These are phyloP conservation scores for Berkeleyomyces basicola DNA, from an alignment of 2,329 filamentous ascomycete species.

Conservation along the genomic window DNA sequence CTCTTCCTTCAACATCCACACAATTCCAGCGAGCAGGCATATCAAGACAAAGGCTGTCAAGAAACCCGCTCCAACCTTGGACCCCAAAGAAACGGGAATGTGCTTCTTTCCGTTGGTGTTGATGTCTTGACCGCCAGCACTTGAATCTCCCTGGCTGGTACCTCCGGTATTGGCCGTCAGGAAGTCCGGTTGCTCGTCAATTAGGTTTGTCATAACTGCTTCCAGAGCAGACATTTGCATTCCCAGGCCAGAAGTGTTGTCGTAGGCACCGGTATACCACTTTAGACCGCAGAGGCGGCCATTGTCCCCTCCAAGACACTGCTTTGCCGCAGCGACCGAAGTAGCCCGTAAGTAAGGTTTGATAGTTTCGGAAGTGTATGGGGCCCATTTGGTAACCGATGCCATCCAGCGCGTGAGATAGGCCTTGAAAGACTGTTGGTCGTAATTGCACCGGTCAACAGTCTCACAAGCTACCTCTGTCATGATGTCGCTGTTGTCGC, in stretches of 20 bases:
- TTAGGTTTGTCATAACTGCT: constrained; percentile 44
- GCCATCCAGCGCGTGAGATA: constrained; percentile 47
- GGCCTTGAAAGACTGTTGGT: constrained; percentile 48
- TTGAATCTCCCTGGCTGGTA: constrained; percentile 33
- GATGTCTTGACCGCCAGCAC: constrained; percentile 30
- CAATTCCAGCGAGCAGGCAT: constrained; percentile 34
- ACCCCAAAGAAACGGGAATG: constrained; percentile 28
- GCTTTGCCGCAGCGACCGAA: constrained; percentile 37
- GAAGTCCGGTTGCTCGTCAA: constrained; percentile 27
- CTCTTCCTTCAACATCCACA: constrained; percentile 35
- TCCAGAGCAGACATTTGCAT: constrained; percentile 57
- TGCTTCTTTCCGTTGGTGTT: constrained; percentile 20
- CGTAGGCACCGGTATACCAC: constrained; percentile 39
- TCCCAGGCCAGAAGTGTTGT: constrained; percentile 45
- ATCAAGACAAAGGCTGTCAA: constrained; percentile 40
- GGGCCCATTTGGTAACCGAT: constrained; percentile 45
- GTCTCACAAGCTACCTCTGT: constrained; percentile 49
- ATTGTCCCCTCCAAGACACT: constrained; percentile 41
- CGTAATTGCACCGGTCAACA: constrained; percentile 41
- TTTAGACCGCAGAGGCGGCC: constrained; percentile 42
- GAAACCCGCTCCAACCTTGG: constrained; percentile 52
- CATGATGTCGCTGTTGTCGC: constrained; percentile 38
- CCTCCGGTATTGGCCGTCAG: constrained; percentile 39
- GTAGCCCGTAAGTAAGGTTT: constrained; percentile 37
- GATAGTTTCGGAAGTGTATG: constrained; percentile 36